Evolutionary conservation across 345 rosid species (phyloP).

Genomic region (Geranium rotundifolium): DNA sequence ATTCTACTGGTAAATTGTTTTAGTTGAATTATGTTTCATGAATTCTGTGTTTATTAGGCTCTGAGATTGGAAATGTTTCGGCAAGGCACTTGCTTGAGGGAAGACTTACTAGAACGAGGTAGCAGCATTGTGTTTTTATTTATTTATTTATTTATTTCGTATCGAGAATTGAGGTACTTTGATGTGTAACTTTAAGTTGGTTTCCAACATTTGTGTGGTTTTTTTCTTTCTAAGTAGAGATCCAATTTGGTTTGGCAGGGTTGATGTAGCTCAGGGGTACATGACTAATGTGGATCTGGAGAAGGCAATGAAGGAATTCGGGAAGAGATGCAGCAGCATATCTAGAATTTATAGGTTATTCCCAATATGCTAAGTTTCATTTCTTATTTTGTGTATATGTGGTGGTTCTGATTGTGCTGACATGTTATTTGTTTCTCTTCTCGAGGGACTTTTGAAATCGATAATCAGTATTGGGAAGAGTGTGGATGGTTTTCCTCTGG

Average conservation of each 20-base stretch:
- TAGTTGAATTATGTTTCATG: neutral
- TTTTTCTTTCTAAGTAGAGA: neutral
- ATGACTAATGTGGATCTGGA: constrained; percentile 71
- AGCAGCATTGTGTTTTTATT: neutral
- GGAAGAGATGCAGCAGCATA: constrained; percentile 59
- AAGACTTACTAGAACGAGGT: constrained; percentile 32
- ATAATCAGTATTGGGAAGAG: constrained; percentile 82
- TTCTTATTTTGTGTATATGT: neutral
- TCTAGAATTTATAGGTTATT: constrained; percentile 81
- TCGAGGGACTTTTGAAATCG: constrained; percentile 60
- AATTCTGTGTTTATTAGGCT: constrained; percentile 15
- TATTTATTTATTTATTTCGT: neutral
- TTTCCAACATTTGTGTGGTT: neutral
- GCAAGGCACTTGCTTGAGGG: constrained; percentile 34
- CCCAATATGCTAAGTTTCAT: neutral
- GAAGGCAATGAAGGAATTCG: constrained; percentile 60
- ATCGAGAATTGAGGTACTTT: neutral
- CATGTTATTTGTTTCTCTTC: constrained; percentile 51
- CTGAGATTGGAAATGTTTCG: constrained; percentile 17
- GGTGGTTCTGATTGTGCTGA: constrained; percentile 35
- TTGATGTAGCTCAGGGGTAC: constrained; percentile 50
- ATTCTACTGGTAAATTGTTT: neutral
- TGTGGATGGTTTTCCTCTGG: constrained; percentile 86
- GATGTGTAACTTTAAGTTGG: neutral
- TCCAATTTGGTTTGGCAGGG: constrained; percentile 17